phyloP scores from a whole-genome alignment of 352 stramenopile species.

The Pythium phragmiticola region DNA sequence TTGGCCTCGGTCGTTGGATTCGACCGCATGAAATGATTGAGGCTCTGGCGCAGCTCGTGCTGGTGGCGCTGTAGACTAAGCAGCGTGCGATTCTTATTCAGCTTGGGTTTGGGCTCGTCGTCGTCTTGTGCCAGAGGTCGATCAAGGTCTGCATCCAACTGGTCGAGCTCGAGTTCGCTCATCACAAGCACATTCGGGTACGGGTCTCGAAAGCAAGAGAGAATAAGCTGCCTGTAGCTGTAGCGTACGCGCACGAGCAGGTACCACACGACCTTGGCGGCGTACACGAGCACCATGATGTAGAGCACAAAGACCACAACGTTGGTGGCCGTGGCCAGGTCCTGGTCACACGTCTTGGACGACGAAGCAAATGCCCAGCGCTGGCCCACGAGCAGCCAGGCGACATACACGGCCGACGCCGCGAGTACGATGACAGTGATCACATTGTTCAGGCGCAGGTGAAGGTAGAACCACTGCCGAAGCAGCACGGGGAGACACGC shows the following conservation, averaged over 20 bases:
- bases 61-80: conserved; percentile 27
- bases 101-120: not conserved
- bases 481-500: conserved; percentile 34
- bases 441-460: conserved; percentile 31
- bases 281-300: conserved; percentile 32
- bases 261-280: conserved; percentile 41
- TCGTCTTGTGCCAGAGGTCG: not conserved
- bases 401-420: conserved; percentile 25
- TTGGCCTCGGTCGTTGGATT: not conserved
- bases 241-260: conserved; percentile 35
- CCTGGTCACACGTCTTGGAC: conserved; percentile 31
- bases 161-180: conserved; percentile 28
- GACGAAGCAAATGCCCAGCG: conserved; percentile 38
- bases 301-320: conserved; percentile 35
- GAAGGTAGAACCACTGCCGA: conserved; percentile 44
- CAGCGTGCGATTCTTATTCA: conserved; percentile 14
- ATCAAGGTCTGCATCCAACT: conserved; percentile 18
- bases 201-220: conserved; percentile 37
- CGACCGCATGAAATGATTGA: conserved; percentile 18
- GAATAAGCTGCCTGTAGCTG: conserved; percentile 30
- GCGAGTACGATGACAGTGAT: conserved; percentile 21
- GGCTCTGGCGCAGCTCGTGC: conserved; percentile 25
- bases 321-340: conserved; percentile 36
- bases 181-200: conserved; percentile 31
- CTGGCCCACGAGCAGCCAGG: conserved; percentile 37